Evolutionary conservation across 345 rosid species (phyloP), one percentile per base, ranked within the genome.

Genomic region (Corchorus capsularis): DNA sequence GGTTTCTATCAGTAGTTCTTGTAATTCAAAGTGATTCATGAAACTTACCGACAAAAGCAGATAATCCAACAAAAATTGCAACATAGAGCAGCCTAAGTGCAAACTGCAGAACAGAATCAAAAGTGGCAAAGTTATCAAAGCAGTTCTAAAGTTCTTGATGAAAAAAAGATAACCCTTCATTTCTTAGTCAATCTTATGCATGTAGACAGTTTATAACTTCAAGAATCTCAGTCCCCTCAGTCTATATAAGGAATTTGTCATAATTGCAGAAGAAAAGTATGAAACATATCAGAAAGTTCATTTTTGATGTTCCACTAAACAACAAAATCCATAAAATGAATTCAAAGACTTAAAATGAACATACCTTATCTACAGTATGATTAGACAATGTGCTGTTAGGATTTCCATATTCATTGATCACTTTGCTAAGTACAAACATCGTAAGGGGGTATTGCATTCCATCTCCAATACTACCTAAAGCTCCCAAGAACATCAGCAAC

Each of bases 381-480:
- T 37, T 73, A 20, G 88, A 76, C 69, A 86, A 56, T 9, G 83
- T 39, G 60, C 17, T 27, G 39, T 60, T 34, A 10, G 82, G 60
- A 6, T 63, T 83, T 72, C 90, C 94, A 80, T 78, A 90, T 17
- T 90, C 89, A 78, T 88, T 87, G 79, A 90, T 90, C 20, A 90
- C 92, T 53, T 72, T 61, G 71, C 94, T 88, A 6, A 90, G 82
- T 49, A 90, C 85, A 80, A 78, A 85, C 89, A 85, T 86, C 3
- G 80, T 74, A 43, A 88, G 80, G 78, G 91, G 92, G 55, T 88
- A 79, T 79, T 86, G 92, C 86, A 87, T 13, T 52, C 94, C 94
- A 81, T 90, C 94, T 73, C 92, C 94, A 74, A 89, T 81, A 87
- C 94, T 90, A 22, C 92, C 92, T 61, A 89, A 74, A 63, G 85